phyloP scores from a whole-genome alignment of 768 basidiomycete genomes.

The Tricholomella constricta region DNA sequence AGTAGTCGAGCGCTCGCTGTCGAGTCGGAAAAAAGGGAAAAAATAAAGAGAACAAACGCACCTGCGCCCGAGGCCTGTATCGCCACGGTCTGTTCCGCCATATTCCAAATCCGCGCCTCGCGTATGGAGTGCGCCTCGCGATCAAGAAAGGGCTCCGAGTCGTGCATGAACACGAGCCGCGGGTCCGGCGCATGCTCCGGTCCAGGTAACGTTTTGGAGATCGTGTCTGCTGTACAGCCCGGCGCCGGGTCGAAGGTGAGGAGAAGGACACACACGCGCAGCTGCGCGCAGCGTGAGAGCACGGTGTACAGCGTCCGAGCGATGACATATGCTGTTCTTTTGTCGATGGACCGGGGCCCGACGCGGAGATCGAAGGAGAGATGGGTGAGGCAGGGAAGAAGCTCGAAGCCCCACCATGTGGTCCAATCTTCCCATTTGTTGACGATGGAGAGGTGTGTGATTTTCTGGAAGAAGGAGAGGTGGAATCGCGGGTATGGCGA shows the following conservation, averaged over 20 bases:
- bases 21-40: neutral
- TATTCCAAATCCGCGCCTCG: constrained; percentile 36
- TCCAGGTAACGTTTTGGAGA: constrained; percentile 12
- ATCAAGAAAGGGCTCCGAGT: constrained; percentile 40
- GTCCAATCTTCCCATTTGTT: constrained; percentile 48
- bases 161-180: constrained; percentile 38
- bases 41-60: no score
- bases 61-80: constrained; percentile 23
- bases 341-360: constrained; percentile 25
- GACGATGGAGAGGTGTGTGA: constrained; percentile 41
- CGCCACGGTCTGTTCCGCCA: constrained; percentile 30
- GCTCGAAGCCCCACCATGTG: constrained; percentile 33
- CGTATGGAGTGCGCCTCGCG: constrained; percentile 37
- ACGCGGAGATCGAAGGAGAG: constrained; percentile 40
- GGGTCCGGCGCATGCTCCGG: constrained; percentile 22
- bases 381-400: constrained; percentile 34
- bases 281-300: constrained; percentile 22
- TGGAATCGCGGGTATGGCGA: constrained; percentile 25
- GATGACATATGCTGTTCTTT: constrained; percentile 19
- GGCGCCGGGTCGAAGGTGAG: constrained; percentile 33
- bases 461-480: constrained; percentile 32
- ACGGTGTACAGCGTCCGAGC: constrained; percentile 23
- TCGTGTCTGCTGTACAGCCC: constrained; percentile 16
- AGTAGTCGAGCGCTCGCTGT: neutral
- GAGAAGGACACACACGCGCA: constrained; percentile 35